Percentiles rank a stretch among this genome's conserved stretches.
phyloP scores from a whole-genome alignment of 352 stramenopile genomes.

The Phytopythium ostracodes region DNA sequence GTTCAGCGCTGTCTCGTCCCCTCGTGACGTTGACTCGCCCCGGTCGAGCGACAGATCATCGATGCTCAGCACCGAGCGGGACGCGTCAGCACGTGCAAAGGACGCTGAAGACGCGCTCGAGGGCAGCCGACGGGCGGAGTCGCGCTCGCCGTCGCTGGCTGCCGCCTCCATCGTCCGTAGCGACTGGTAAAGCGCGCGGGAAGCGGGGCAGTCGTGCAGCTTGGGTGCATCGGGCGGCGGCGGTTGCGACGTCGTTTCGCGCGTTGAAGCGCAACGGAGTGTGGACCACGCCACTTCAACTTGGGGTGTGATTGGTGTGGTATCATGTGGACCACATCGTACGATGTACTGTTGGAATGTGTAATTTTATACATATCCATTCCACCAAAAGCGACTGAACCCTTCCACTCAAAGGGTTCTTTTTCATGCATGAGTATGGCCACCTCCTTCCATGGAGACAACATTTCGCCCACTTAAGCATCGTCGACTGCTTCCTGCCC shows the following conservation, averaged over 20 bases:
- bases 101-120: background rate
- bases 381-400: background rate
- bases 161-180: background rate
- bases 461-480: no score
- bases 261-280: background rate
- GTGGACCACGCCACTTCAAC: background rate
- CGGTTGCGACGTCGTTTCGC: constrained; percentile 2
- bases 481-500: no score
- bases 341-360: no score
- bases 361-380: background rate
- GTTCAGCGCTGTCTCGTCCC: background rate
- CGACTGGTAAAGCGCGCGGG: background rate
- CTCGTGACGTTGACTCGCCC: background rate
- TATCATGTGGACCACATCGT: background rate
- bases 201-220: background rate
- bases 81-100: background rate
- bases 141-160: background rate
- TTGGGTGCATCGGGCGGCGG: background rate
- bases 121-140: background rate
- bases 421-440: no score
- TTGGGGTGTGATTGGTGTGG: background rate
- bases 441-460: no score
- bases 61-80: constrained; percentile 32
- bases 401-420: no score
- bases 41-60: constrained; percentile 36